A percentile compares a stretch with the other conserved stretches of the same genome.
These are phyloP conservation scores for Aspergillus sp. DNA, from an alignment of 2,329 filamentous ascomycete genomes.

Conservation along the genomic window DNA sequence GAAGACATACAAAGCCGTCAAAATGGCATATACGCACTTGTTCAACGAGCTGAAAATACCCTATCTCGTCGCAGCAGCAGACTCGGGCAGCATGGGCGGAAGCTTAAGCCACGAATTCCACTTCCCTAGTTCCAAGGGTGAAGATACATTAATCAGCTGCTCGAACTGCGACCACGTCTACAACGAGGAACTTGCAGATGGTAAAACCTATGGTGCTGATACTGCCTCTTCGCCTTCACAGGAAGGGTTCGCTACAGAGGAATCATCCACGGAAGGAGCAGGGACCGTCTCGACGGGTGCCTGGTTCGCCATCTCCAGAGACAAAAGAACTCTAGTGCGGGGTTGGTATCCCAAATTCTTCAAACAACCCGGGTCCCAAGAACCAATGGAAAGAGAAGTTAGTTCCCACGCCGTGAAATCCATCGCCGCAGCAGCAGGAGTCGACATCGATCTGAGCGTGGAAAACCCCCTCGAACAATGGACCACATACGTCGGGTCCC, in stretches of 20 bases:
- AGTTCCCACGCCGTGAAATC: slow-evolving; percentile 61
- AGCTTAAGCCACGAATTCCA: slow-evolving; percentile 93
- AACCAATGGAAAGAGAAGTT: slow-evolving; percentile 35
- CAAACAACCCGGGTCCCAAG: slow-evolving; percentile 20
- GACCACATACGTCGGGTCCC: slow-evolving; percentile 33
- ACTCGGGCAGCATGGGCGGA: slow-evolving; percentile 94
- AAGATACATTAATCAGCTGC: slow-evolving; percentile 79
- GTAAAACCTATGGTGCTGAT: slow-evolving; percentile 18
- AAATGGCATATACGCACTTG: slow-evolving; percentile 64
- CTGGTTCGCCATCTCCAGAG: slow-evolving; percentile 41
- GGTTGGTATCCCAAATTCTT: slow-evolving; percentile 57
- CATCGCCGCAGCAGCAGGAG: slow-evolving; percentile 42
- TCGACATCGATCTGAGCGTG: slow-evolving; percentile 65
- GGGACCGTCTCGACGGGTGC: slow-evolving; percentile 31
- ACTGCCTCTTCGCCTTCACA: slow-evolving; percentile 1
- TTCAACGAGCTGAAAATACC: slow-evolving; percentile 79
- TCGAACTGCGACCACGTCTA: slow-evolving; percentile 65
- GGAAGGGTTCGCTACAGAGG: slow-evolving; percentile 20
- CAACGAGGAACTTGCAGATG: slow-evolving; percentile 77
- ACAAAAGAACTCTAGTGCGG: slow-evolving; percentile 61
- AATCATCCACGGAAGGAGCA: slow-evolving; percentile 12
- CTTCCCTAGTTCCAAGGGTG: slow-evolving; percentile 68
- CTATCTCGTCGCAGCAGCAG: slow-evolving; percentile 77
- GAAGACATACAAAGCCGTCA: slow-evolving; percentile 71
- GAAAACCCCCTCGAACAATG: slow-evolving; percentile 53